Percentiles rank a stretch among this genome's conserved stretches.
phyloP scores from a whole-genome alignment of 495 filamentous ascomycete genomes.

The Penicillium argentinense region DNA sequence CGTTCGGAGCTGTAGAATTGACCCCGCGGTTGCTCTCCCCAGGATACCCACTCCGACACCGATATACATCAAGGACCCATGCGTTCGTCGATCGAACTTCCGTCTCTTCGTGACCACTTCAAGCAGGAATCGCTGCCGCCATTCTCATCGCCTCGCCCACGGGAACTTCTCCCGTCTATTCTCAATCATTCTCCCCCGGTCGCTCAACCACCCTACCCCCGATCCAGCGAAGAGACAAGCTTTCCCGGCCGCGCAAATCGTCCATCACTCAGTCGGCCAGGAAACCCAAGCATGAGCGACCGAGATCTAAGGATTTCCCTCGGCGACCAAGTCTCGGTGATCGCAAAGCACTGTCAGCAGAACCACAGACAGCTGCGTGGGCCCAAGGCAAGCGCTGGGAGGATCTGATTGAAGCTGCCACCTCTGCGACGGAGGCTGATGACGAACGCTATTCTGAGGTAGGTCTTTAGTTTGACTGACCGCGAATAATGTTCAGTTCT shows the following conservation, averaged over 20 bases:
- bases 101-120: slow-evolving; percentile 69
- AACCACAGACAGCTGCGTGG: slow-evolving; percentile 67
- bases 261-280: slow-evolving; percentile 75
- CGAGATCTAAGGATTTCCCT: slow-evolving; percentile 66
- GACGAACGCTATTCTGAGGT: slow-evolving; percentile 74
- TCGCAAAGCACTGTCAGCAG: slow-evolving; percentile 80
- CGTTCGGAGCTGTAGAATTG: background rate
- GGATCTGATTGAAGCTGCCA: slow-evolving; percentile 87
- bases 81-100: slow-evolving; percentile 68
- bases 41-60: slow-evolving; percentile 74
- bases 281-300: slow-evolving; percentile 73
- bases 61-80: slow-evolving; percentile 59
- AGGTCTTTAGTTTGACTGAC: slow-evolving; percentile 9
- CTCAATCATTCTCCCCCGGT: slow-evolving; percentile 79
- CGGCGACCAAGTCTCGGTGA: slow-evolving; percentile 70
- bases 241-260: slow-evolving; percentile 73
- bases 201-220: slow-evolving; percentile 85
- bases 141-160: slow-evolving; percentile 58
- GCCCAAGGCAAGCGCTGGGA: slow-evolving; percentile 89
- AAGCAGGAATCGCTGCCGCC: slow-evolving; percentile 68
- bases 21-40: slow-evolving; percentile 9
- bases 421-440: slow-evolving; percentile 83
- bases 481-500: slow-evolving; percentile 7
- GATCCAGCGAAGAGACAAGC: slow-evolving; percentile 64
- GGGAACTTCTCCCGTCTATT: slow-evolving; percentile 79